Conservation (phyloP, 352 stramenopile genomes). For the Globisporangium cylindrosporum region DNA sequence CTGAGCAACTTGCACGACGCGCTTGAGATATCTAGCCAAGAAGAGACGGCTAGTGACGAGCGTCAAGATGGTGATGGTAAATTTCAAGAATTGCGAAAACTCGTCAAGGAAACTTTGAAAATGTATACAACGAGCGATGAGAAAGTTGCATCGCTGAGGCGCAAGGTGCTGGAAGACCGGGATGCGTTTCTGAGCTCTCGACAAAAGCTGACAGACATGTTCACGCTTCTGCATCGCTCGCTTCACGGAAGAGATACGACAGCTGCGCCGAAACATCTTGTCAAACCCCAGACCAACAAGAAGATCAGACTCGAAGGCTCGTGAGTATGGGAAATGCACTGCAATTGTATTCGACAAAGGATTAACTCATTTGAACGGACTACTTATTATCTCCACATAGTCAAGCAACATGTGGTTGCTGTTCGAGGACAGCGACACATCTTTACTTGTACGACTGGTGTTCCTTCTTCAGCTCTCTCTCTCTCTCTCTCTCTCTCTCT, state of each 20-base stretch:
- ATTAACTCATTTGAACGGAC: not conserved
- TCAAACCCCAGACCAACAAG: not conserved
- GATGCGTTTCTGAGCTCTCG: slow-evolving; percentile 10
- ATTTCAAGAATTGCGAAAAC: not conserved
- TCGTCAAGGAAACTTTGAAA: not conserved
- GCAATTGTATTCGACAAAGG: not conserved
- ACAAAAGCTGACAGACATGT: not conserved
- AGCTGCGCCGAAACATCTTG: not conserved
- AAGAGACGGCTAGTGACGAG: not conserved
- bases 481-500: not conserved
- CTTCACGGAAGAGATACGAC: not conserved
- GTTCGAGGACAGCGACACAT: too few relatives aligned
- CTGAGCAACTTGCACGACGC: not conserved
- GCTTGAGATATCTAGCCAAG: not conserved
- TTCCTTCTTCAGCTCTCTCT: not conserved
- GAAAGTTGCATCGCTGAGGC: slow-evolving; percentile 1
- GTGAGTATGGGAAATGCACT: not conserved
- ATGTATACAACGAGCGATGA: not conserved
- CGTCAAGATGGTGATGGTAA: not conserved
- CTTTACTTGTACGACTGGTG: too few relatives aligned
- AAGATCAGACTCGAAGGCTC: not conserved
- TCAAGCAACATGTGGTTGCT: not conserved
- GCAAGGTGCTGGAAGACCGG: not conserved
- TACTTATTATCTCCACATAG: not conserved
- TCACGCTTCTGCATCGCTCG: slow-evolving; percentile 9